A percentile compares a stretch with the other conserved stretches of the same genome.
phyloP scores from a whole-genome alignment of 73 alveolate genomes.

The Tetrahymena thermophila region DNA sequence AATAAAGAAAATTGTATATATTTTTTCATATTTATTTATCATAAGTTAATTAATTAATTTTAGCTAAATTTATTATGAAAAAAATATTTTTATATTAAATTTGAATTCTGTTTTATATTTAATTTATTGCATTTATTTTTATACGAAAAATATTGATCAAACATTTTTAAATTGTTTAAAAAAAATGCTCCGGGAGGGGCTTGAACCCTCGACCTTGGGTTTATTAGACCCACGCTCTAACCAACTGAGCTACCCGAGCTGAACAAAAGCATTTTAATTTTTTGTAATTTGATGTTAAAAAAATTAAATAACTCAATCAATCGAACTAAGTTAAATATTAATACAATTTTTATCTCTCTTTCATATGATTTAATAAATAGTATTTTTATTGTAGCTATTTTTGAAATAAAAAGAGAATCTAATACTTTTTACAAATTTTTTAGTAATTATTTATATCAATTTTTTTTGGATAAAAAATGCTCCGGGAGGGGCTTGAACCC shows the following conservation, averaged over 20 bases:
- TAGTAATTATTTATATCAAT: too few relatives aligned
- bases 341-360: too few relatives aligned
- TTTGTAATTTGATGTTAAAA: neutral
- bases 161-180: neutral
- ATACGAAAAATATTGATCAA: neutral
- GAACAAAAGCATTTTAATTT: neutral
- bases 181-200: slow-evolving; percentile 2
- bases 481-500: slow-evolving; percentile 6
- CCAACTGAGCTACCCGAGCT: neutral
- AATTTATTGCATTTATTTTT: neutral
- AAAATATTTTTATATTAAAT: neutral
- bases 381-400: too few relatives aligned
- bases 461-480: too few relatives aligned
- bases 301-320: too few relatives aligned
- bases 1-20: neutral
- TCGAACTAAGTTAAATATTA: too few relatives aligned
- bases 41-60: too few relatives aligned
- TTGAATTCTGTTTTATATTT: neutral
- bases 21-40: too few relatives aligned
- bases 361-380: too few relatives aligned
- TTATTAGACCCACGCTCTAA: slow-evolving; percentile 3
- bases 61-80: too few relatives aligned
- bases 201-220: slow-evolving; percentile 6
- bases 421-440: too few relatives aligned
- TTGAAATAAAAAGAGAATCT: too few relatives aligned